Evolutionary conservation across 2,329 filamentous ascomycete genomes (phyloP).

Genomic region (Fusarium multiceps): DNA sequence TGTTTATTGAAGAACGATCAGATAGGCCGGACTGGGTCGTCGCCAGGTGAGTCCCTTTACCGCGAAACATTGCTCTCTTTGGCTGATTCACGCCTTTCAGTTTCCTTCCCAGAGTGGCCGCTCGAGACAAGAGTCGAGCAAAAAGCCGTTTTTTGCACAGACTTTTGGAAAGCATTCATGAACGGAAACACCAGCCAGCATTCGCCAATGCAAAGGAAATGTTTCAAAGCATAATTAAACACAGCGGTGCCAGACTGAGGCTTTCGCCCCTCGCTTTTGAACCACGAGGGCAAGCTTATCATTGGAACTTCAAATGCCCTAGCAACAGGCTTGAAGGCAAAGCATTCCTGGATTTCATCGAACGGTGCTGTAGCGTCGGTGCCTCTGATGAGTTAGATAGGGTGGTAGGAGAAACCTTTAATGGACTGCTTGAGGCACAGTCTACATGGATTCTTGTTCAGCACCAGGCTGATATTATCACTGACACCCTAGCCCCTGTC

Average conservation of each 20-base stretch:
- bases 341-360: neutral
- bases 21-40: neutral
- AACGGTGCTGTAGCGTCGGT: neutral
- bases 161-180: neutral
- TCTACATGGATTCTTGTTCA: neutral
- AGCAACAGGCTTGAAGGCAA: too few species aligned
- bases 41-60: neutral
- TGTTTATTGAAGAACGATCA: neutral
- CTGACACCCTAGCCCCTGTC: neutral
- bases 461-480: neutral
- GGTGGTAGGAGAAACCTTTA: neutral
- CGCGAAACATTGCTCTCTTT: neutral
- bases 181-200: neutral
- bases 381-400: neutral
- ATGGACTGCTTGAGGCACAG: neutral
- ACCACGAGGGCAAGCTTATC: neutral
- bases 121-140: neutral
- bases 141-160: neutral
- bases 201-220: neutral
- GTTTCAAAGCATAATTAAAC: neutral
- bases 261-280: neutral
- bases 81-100: neutral
- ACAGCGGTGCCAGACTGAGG: neutral
- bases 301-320: too few species aligned
- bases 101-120: neutral